phyloP scores from a whole-genome alignment of 352 stramenopile species.

The Phytophthora tubulina region DNA sequence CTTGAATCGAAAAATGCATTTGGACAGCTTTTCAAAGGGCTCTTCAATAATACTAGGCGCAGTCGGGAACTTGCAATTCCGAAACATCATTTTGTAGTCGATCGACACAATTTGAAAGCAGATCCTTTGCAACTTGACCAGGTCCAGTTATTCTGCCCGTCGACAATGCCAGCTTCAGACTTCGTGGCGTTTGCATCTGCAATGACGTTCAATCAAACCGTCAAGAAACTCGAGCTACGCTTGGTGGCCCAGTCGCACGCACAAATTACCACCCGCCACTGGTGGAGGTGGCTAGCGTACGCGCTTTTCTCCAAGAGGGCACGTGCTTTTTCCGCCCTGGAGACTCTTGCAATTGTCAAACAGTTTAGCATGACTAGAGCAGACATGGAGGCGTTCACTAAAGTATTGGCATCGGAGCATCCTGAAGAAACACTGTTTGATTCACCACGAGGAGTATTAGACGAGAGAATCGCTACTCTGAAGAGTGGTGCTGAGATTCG shows the following conservation, averaged over 20 bases:
- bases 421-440: neutral
- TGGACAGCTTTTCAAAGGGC: neutral
- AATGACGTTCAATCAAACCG: neutral
- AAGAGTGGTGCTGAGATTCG: neutral
- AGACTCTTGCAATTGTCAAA: conserved; percentile 7
- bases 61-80: no score
- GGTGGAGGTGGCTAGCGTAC: conserved; percentile 9
- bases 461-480: neutral
- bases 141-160: conserved; percentile 4
- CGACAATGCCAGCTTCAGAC: conserved; percentile 11
- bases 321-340: neutral
- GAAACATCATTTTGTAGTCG: neutral
- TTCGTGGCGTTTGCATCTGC: conserved; percentile 8
- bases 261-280: conserved; percentile 5
- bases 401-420: neutral
- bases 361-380: neutral
- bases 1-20: conserved; percentile 1
- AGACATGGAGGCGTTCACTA: conserved; percentile 1
- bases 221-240: conserved; percentile 5
- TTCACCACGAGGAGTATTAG: neutral
- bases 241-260: neutral
- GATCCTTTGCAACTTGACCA: neutral
- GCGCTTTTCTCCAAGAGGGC: conserved; percentile 11
- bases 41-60: neutral
- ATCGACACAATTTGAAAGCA: neutral